Percentiles rank a stretch among this genome's conserved stretches.
Conservation (phyloP, 225 moss, liverwort and hornwort species). For the Takakia lepidozioides region DNA sequence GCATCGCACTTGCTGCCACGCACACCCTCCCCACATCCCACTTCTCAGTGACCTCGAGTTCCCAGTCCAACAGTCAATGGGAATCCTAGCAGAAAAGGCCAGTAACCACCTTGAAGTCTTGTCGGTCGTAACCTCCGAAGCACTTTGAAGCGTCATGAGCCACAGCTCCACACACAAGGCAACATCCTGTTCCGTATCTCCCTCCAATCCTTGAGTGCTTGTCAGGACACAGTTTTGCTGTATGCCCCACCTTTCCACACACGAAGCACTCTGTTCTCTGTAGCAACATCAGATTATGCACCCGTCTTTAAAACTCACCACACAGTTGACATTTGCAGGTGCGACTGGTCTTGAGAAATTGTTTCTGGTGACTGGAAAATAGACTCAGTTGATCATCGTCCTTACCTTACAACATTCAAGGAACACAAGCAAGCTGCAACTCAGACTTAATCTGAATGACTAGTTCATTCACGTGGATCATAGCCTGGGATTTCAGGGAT, state of each 20-base stretch:
- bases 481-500: too few relatives aligned
- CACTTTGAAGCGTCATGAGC: constrained; percentile 71
- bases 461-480: too few relatives aligned
- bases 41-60: not conserved
- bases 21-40: not conserved
- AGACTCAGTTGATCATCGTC: too few relatives aligned
- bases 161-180: constrained; percentile 69
- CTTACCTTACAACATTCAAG: too few relatives aligned
- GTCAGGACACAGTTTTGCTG: constrained; percentile 68
- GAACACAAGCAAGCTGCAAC: too few relatives aligned
- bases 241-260: constrained; percentile 72
- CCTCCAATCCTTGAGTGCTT: constrained; percentile 23
- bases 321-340: too few relatives aligned
- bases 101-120: constrained; percentile 51
- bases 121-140: constrained; percentile 45
- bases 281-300: constrained; percentile 13
- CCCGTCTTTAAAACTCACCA: too few relatives aligned
- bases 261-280: constrained; percentile 78
- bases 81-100: not conserved
- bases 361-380: too few relatives aligned
- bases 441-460: too few relatives aligned
- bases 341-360: too few relatives aligned
- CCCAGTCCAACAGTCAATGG: not conserved
- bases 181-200: constrained; percentile 27
- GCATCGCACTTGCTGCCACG: constrained; percentile 73